These are phyloP conservation scores for Hanseniaspora valbyensis DNA, from an alignment of 805 yeast genomes.

Conservation along the genomic window DNA sequence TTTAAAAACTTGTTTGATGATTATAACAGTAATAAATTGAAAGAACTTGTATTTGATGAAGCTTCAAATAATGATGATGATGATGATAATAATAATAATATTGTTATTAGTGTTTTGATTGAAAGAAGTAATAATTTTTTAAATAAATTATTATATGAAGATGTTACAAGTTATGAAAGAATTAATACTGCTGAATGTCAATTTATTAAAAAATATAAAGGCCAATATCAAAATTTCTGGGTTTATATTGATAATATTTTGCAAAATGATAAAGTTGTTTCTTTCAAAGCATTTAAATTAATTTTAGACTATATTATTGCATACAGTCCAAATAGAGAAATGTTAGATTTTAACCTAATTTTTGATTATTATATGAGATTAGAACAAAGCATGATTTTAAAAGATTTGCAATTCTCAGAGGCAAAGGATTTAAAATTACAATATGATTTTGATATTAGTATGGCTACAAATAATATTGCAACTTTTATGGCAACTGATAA, in stretches of 20 bases:
- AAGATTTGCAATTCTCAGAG: constrained; percentile 9
- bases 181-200: neutral
- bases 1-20: neutral
- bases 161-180: neutral
- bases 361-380: constrained; percentile 11
- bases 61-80: neutral
- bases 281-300: constrained; percentile 1
- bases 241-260: neutral
- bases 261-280: neutral
- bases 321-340: neutral
- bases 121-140: neutral
- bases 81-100: neutral
- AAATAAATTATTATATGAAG: neutral
- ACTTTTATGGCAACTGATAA: neutral
- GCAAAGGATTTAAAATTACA: neutral
- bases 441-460: constrained; percentile 1
- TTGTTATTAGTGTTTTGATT: neutral
- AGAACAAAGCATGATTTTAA: constrained; percentile 12
- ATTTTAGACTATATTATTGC: constrained; percentile 1
- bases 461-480: neutral
- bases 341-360: constrained; percentile 3
- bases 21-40: neutral
- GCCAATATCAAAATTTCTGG: constrained; percentile 10
- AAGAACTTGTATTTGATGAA: neutral
- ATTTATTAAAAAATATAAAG: neutral